Base-by-base conservation (phyloP, 2,329 filamentous ascomycete genomes). In the Penicillium expansum region DNA sequence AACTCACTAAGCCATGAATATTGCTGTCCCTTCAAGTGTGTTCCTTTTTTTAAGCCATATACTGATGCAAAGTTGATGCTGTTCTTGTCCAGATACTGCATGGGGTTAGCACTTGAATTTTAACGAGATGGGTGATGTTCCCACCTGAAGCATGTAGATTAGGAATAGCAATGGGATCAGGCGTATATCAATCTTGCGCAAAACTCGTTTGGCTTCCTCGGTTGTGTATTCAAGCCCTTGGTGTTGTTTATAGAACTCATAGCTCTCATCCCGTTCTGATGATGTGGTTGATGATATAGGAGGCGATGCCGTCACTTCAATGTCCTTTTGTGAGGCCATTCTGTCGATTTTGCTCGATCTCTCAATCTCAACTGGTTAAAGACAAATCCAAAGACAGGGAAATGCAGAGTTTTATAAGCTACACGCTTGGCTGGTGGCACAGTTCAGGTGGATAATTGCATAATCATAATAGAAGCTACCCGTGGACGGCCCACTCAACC, bases 91-190 rank as follows among this genome's bases (percentile, higher is more conserved):
- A 86, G 44, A 20, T 69, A 69, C 64, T 69, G 48, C 16, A 22
- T 18, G 13, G 14, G 14, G 33, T 62, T 14, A 62, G 33, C 11
- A 41, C 30, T 18, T 8, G 16, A 3, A 16, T 18, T 50, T n/a
- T 2, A 33, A 29, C 1, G 11, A 5, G 18, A 27, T 7, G 27
- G 1, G 30, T n/a, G 3, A 18, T 7, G 29, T 18, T 27, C 50
- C 80, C 58, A 85, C 85, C 67, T 85, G 83, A 58, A 86, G 68
- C 71, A 81, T 80, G 65, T 86, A 86, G 0, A 81, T 84, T 29
- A 82, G 62, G 57, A 85, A 84, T 6, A 86, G 69, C 11, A 86
- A 70, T 0, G 84, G 82, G 5, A 86, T 79, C 10, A 86, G 71
- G 13, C 73, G 73, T 60, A 70, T 72, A 66, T 86, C 84, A 57